phyloP scores from a whole-genome alignment of 176 grass and related monocot species.

The Aegilops sharonensis region DNA sequence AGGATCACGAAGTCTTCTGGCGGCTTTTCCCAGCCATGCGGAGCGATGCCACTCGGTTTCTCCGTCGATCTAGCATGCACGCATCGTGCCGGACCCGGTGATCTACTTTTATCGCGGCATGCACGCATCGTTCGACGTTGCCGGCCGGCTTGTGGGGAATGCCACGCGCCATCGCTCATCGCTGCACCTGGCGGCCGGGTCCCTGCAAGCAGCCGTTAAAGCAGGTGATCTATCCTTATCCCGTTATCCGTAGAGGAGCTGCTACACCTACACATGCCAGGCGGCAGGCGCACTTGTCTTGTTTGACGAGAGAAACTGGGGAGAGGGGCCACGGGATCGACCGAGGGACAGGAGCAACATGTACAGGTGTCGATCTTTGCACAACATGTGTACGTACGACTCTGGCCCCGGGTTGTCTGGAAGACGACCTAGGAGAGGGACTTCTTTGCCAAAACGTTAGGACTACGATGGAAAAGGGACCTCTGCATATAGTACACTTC shows the following conservation, averaged over 20 bases:
- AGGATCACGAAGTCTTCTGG: neutral
- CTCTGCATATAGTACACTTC: too few relatives aligned
- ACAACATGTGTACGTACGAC: neutral
- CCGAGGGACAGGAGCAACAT: neutral
- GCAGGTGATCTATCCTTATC: neutral
- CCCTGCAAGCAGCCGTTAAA: neutral
- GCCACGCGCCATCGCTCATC: conserved; percentile 3
- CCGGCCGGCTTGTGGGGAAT: neutral
- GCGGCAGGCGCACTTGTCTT: neutral
- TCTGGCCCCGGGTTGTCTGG: neutral
- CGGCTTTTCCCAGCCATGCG: neutral
- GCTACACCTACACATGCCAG: neutral
- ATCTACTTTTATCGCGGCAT: neutral
- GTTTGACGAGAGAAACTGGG: neutral
- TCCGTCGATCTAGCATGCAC: neutral
- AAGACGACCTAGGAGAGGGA: neutral
- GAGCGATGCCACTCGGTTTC: neutral
- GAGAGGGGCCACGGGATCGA: neutral
- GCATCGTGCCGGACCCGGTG: neutral
- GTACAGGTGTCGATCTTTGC: neutral
- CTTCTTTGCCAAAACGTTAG: neutral
- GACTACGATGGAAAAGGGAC: neutral
- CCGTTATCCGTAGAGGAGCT: neutral
- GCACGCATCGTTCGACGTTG: neutral
- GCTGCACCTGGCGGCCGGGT: neutral